Conservation (phyloP, 371 early-diverging fungal genomes). For the Conidiobolus incongruus region DNA sequence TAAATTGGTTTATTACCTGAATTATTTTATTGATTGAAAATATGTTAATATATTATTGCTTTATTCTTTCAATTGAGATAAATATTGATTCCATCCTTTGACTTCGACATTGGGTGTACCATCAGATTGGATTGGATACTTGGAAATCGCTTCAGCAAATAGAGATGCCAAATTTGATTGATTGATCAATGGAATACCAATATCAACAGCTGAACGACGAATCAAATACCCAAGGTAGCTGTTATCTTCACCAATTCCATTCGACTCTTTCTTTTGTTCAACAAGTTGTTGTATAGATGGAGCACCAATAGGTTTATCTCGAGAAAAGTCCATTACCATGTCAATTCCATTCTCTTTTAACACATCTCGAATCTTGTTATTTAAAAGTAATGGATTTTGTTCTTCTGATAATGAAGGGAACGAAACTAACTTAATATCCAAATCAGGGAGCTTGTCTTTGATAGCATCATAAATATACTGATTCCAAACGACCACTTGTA, state of each 20-base stretch:
- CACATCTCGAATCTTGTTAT: too few species aligned
- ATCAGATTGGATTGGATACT: conserved; percentile 3
- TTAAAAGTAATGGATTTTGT: neutral
- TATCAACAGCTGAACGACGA: conserved; percentile 70
- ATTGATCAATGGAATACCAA: conserved; percentile 69
- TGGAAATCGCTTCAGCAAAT: conserved; percentile 51
- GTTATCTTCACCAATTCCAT: neutral
- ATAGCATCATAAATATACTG: too few species aligned
- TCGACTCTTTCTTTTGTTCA: neutral
- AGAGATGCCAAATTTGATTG: conserved; percentile 56
- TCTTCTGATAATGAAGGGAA: neutral
- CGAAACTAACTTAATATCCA: neutral
- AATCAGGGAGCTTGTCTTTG: neutral
- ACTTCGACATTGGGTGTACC: too few species aligned
- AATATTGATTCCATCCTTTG: too few species aligned
- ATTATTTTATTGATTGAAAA: too few species aligned
- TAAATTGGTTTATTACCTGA: too few species aligned
- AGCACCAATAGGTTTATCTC: neutral
- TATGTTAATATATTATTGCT: too few species aligned
- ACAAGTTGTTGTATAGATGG: neutral
- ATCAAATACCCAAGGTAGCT: conserved; percentile 9
- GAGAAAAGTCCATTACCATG: neutral
- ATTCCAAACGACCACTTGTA: neutral
- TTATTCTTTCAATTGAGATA: too few species aligned
- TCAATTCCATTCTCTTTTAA: neutral